Percentiles rank a stretch among this genome's conserved stretches.
These are phyloP conservation scores for Zychaea mexicana DNA, from an alignment of 371 early-diverging fungal genomes.

Conservation along the genomic window DNA sequence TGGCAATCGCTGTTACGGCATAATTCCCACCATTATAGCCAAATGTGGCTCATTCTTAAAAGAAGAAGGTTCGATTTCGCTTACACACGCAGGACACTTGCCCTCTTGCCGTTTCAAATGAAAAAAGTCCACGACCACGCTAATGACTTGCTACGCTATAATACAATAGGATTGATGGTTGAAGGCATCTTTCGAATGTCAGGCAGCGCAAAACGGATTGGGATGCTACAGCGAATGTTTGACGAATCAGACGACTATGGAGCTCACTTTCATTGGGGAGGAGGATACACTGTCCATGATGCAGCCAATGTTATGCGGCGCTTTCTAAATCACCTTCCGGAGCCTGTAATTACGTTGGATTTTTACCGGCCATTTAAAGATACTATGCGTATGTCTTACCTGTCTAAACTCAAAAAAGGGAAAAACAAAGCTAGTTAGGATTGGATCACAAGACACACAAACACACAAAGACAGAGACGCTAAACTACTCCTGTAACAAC, in stretches of 20 bases:
- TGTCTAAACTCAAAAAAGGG: neutral
- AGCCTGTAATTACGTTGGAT: conserved; percentile 58
- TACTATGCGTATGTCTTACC: conserved; percentile 43
- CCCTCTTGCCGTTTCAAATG: neutral
- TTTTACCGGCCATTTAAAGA: conserved; percentile 56
- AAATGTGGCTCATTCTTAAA: conserved; percentile 61
- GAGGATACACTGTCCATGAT: conserved; percentile 62
- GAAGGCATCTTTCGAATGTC: conserved; percentile 68
- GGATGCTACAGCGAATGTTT: conserved; percentile 57
- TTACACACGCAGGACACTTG: neutral
- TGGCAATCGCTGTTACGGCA: conserved; percentile 34
- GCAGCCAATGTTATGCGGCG: conserved; percentile 68
- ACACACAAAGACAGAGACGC: too few relatives aligned
- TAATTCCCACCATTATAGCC: conserved; percentile 56
- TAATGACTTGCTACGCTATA: too few relatives aligned
- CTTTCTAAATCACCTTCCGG: conserved; percentile 65
- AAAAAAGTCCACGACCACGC: too few relatives aligned
- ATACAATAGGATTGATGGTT: conserved; percentile 29
- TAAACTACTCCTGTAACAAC: neutral
- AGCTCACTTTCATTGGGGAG: conserved; percentile 50
- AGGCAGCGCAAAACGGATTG: conserved; percentile 65
- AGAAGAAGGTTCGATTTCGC: conserved; percentile 64
- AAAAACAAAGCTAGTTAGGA: too few relatives aligned
- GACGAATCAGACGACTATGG: conserved; percentile 60
- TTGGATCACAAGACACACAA: too few relatives aligned